Base-by-base conservation (phyloP, 129 eudicot species). In the Heracleum sosnowskyi region DNA sequence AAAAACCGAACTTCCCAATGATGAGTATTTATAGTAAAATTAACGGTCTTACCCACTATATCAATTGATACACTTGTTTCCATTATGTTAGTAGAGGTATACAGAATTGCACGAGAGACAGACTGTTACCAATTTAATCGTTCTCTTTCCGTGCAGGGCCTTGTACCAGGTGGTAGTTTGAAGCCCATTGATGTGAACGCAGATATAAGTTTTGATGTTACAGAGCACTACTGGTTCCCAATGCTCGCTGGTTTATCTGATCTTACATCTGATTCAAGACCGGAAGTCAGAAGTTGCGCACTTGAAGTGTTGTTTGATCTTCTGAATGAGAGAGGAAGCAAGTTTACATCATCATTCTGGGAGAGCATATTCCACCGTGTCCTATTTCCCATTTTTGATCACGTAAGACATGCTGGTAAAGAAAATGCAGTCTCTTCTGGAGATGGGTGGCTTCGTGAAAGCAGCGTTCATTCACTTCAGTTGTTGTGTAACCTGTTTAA, bases 211-310 rank as follows among this genome's bases (percentile, higher is more conserved):
- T 87, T 53, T 46, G 99, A 95, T 75, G 91, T 95, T 81, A 95
- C 99, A 6, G 99, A 95, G 88, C 96, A 92, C 78, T 95, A 91
- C 83, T 95, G 99, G 99, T 95, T 95, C 86, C 99, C 99, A 4
- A 95, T 95, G 99, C 82, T 95, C 75, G 99, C 99, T 81, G 99
- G 99, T 76, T 87, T 95, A 77, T 95, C 99, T 80, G 99, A 92
- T 75, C 86, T 95, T 85, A 95, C 99, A 75, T 95, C 99, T 69
- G 99, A 95, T 82, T 87, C 96, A 64, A 86, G 99, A 63, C 79
- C 90, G 0, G 99, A 92, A 84, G 99, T 95, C 82, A 88, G 99
- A 83, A 92, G 89, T 83, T 95, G 99, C 85, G 97, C 99, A 64
- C 91, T 95, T 45, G 99, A 95, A 86, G 99, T 95, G 40, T 80